Evolutionary conservation across 1,284 basidiomycete genomes (phyloP).

Genomic region (Moesziomyces sp.): DNA sequence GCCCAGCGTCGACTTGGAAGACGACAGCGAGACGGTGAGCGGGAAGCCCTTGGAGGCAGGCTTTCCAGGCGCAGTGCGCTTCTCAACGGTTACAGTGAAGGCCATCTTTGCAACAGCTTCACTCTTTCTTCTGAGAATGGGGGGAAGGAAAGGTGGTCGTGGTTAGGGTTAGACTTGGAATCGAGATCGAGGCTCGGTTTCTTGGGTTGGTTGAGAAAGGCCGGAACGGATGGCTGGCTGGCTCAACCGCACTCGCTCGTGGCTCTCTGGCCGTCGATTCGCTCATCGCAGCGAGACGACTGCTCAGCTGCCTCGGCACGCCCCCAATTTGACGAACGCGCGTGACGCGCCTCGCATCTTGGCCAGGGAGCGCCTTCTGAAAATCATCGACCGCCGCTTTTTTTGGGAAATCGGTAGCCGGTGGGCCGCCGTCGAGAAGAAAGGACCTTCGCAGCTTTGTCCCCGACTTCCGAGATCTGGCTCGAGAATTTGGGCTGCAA

Average conservation of each 20-base stretch:
- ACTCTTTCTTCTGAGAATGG: not conserved
- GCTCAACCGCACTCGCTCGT: not conserved
- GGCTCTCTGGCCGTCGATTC: too few species aligned
- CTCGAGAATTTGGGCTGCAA: constrained; percentile 5
- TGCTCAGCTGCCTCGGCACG: not conserved
- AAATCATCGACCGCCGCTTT: not conserved
- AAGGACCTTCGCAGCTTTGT: not conserved
- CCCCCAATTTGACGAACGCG: constrained; percentile 3
- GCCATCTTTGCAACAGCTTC: constrained; percentile 16
- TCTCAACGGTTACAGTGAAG: constrained; percentile 46
- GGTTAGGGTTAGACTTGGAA: not conserved
- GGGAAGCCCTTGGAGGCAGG: constrained; percentile 55
- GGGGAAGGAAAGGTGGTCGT: constrained; percentile 3
- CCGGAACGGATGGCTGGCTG: not conserved
- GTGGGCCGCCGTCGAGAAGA: not conserved
- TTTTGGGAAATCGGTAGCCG: not conserved
- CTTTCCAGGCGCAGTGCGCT: constrained; percentile 47
- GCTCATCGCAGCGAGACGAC: not conserved
- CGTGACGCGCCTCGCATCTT: constrained; percentile 5
- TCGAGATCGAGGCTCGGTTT: not conserved
- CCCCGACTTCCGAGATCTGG: constrained; percentile 16
- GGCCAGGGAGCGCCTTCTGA: not conserved
- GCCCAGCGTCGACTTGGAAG: constrained; percentile 45
- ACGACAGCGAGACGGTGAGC: constrained; percentile 36
- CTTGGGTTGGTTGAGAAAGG: not conserved